A percentile compares a stretch with the other conserved stretches of the same genome.
These are phyloP conservation scores for Tetradesmus obliquus DNA, from an alignment of 139 green algal genomes.

Conservation along the genomic window DNA sequence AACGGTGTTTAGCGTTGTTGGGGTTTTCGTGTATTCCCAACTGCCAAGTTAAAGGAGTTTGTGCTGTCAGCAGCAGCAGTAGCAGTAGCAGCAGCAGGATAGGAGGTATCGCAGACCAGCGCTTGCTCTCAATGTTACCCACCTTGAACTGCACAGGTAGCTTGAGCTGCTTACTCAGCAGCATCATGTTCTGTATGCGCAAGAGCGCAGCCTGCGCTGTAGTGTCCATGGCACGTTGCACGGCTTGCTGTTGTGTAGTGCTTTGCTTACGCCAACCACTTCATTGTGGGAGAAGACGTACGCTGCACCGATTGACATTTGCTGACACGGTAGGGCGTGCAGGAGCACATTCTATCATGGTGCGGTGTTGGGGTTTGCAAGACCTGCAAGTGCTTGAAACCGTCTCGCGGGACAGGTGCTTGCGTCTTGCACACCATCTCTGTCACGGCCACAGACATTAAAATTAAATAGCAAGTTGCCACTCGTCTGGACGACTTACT, in stretches of 20 bases:
- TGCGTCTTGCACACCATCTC: too few relatives aligned
- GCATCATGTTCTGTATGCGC: constrained; percentile 60
- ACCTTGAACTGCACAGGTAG: constrained; percentile 64
- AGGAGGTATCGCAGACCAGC: neutral
- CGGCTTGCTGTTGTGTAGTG: neutral
- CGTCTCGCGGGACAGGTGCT: too few relatives aligned
- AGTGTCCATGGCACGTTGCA: neutral
- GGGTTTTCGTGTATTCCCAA: too few relatives aligned
- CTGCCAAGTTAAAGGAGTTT: too few relatives aligned
- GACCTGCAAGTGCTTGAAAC: too few relatives aligned
- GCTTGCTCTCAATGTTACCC: neutral
- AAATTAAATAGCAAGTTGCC: neutral
- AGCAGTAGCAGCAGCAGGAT: neutral
- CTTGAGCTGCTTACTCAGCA: constrained; percentile 53
- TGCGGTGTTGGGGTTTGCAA: neutral
- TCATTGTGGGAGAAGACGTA: neutral
- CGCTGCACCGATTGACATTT: too few relatives aligned
- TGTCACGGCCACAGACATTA: neutral
- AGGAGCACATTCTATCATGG: too few relatives aligned
- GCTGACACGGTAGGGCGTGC: too few relatives aligned
- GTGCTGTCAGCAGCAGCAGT: neutral
- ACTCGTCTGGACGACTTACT: neutral
- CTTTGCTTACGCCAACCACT: neutral
- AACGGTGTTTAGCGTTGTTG: too few relatives aligned
- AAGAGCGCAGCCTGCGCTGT: constrained; percentile 26